Conservation (phyloP, 768 basidiomycete species). For the Naganishia kalamii region DNA sequence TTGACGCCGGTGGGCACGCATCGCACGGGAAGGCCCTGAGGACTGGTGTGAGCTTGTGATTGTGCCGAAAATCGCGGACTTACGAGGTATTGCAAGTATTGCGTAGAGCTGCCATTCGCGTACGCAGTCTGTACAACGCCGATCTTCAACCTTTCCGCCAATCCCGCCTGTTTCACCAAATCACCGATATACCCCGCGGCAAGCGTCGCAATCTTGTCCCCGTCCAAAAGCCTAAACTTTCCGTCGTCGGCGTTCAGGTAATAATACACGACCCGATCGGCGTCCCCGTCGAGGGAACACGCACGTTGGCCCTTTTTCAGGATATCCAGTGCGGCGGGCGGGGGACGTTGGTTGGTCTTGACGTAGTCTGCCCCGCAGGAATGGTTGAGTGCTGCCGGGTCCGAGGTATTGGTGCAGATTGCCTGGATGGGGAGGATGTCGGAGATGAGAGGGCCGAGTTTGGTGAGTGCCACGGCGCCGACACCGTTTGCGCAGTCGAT, state of each 20-base stretch:
- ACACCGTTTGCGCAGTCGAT: conserved; percentile 99
- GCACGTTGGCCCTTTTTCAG: conserved; percentile 69
- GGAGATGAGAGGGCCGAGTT: conserved; percentile 56
- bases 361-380: conserved; percentile 93
- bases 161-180: conserved; percentile 73
- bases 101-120: conserved; percentile 94
- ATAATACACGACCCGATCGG: conserved; percentile 92
- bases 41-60: too few relatives aligned
- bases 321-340: conserved; percentile 50
- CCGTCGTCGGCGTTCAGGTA: conserved; percentile 55
- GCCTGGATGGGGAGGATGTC: conserved; percentile 57
- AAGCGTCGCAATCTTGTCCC: conserved; percentile 93
- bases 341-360: conserved; percentile 82
- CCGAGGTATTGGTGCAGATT: conserved; percentile 62
- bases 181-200: conserved; percentile 89
- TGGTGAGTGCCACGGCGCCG: conserved; percentile 65
- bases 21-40: conserved; percentile 64
- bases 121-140: conserved; percentile 98
- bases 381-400: conserved; percentile 70
- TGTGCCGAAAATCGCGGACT: conserved; percentile 32
- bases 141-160: conserved; percentile 70
- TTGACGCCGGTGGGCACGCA: conserved; percentile 97
- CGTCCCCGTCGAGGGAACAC: conserved; percentile 94
- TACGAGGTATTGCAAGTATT: conserved; percentile 70
- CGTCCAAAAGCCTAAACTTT: conserved; percentile 86